Evolutionary conservation across 1,284 basidiomycete genomes (phyloP), one percentile per base, ranked within the genome.

Genomic region (Fomitopsis schrenkii): DNA sequence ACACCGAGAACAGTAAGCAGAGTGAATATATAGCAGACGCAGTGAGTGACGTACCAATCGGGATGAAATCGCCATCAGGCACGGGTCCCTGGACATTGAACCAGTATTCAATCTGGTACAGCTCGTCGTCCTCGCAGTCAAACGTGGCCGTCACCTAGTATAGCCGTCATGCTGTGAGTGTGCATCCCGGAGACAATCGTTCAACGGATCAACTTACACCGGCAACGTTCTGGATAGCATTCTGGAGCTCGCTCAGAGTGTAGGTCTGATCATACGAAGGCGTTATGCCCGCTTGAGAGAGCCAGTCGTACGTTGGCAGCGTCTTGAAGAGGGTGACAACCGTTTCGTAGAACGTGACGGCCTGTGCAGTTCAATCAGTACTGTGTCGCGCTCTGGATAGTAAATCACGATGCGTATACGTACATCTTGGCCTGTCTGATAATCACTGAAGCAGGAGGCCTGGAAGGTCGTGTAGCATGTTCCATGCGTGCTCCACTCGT

Each of bases 401-500:
- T 10, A 6, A 26, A n/a, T 6, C 19, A 8, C n/a, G 6, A 40
- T 15, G 4, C 30, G 8, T 33, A 14, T 36, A 62, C 70, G 58
- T 68, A 81, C 84, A 71, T 91, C 90, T 3, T 84, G 80, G 33
- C 89, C 87, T 57, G 72, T 79, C 8, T 80, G 63, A 64, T 82
- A 86, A 14, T 81, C 84, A 36, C 76, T 72, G 59, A 91, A 76
- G 70, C 90, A 92, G 36, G 74, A 73, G 1, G 82, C 71, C 62
- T 81, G 66, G 41, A 93, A 79, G 1, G 88, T 91, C 68, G 87
- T 90, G 59, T 68, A 83, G 72, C 91, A 92, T 2, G 90, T 92
- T n/a, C 90, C 90, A 68, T 93, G 90, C 26, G 76, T 83, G 33
- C 75, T 65, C 89, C 87, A 91, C 72, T 90, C 88, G 63, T 90